Percentiles rank a stretch among this genome's conserved stretches.
phyloP scores from a whole-genome alignment of 306 rosid genomes.

The Arachis stenosperma region DNA sequence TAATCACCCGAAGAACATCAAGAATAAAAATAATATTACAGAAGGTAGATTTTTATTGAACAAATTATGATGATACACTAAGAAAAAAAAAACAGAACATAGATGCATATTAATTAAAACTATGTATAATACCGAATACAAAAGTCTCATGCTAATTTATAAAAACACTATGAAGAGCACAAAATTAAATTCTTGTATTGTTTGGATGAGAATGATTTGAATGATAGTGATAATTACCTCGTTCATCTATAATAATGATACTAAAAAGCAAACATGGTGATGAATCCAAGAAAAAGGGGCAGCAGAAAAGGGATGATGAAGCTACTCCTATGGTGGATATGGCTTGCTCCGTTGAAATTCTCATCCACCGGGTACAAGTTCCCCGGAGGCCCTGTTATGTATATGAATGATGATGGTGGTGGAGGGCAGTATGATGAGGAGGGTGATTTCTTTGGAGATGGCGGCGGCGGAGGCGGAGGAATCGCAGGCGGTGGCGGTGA shows the following conservation, averaged over 20 bases:
- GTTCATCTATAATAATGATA: not conserved
- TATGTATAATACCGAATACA: slow-evolving; percentile 30
- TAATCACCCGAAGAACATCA: not conserved
- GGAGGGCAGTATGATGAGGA: slow-evolving; percentile 43
- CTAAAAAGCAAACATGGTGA: slow-evolving; percentile 30
- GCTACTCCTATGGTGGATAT: slow-evolving; percentile 23
- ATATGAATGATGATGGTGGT: slow-evolving; percentile 42
- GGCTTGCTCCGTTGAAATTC: slow-evolving; percentile 43
- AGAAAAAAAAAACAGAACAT: slow-evolving; percentile 15
- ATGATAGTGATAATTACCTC: slow-evolving; percentile 18
- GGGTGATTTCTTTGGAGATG: slow-evolving; percentile 43
- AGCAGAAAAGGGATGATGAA: slow-evolving; percentile 2
- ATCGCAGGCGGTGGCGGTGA: slow-evolving; percentile 47
- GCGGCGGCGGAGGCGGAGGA: slow-evolving; percentile 45
- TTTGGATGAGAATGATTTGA: slow-evolving; percentile 16
- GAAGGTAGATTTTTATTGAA: slow-evolving; percentile 18
- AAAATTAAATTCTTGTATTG: slow-evolving; percentile 20
- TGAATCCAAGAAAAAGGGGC: slow-evolving; percentile 35
- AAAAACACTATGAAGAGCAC: no score
- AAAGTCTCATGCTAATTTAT: not conserved
- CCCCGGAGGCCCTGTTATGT: slow-evolving; percentile 58
- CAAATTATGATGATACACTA: slow-evolving; percentile 13
- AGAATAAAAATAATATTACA: not conserved
- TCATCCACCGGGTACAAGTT: slow-evolving; percentile 50
- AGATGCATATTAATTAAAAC: not conserved